Percentiles rank a stretch among this genome's conserved stretches.
Evolutionary conservation across 257 asterid genomes (phyloP).

Genomic region (Nicotiana noctiflora): DNA sequence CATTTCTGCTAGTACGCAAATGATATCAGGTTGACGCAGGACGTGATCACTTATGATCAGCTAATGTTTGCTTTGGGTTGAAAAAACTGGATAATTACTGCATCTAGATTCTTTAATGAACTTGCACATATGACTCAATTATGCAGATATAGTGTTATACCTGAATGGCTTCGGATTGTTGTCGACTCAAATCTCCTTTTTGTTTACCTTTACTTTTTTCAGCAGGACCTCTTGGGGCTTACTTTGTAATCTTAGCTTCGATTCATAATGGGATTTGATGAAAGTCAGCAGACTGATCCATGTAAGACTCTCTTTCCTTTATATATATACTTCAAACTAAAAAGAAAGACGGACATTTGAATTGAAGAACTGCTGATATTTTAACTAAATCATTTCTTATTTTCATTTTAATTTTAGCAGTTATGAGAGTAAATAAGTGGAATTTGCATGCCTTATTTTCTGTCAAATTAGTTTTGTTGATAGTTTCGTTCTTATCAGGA

Average conservation of each 20-base stretch:
- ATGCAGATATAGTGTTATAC: neutral
- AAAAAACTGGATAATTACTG: neutral
- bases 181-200: neutral
- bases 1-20: neutral
- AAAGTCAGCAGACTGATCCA: conserved; percentile 1
- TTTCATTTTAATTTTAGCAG: neutral
- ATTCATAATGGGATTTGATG: neutral
- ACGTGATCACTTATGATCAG: neutral
- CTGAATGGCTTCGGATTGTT: neutral
- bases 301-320: neutral
- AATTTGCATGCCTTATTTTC: neutral
- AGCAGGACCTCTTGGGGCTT: neutral
- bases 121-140: neutral
- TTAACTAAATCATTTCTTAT: neutral
- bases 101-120: neutral
- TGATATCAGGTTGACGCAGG: neutral
- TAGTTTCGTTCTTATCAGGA: neutral
- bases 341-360: neutral
- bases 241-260: neutral
- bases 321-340: neutral
- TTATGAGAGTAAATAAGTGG: neutral
- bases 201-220: neutral
- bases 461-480: neutral
- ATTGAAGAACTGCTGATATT: neutral
- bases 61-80: neutral